phyloP scores from a whole-genome alignment of 495 filamentous ascomycete species.

The Neurospora sp. region DNA sequence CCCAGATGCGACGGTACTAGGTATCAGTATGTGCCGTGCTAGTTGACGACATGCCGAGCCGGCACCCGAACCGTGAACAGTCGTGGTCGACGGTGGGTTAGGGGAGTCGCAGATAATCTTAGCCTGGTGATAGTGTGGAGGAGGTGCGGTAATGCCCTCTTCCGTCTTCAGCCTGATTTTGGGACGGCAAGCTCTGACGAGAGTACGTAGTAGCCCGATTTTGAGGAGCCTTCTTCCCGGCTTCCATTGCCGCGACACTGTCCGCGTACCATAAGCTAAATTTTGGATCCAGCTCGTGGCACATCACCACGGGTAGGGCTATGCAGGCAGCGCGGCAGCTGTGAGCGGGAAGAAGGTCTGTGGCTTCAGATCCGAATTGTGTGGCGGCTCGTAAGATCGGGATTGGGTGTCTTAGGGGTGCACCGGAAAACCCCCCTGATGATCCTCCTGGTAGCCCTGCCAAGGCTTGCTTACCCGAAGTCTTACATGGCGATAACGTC shows the following conservation, averaged over 20 bases:
- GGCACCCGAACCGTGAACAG: not conserved
- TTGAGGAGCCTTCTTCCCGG: not conserved
- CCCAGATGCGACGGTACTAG: not conserved
- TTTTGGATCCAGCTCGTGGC: not conserved
- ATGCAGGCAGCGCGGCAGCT: not conserved
- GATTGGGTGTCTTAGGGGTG: not conserved
- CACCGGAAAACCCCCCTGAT: not conserved
- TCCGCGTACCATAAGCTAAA: not conserved
- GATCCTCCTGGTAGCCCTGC: not conserved
- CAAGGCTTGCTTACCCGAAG: not conserved
- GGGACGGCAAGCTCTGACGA: not conserved
- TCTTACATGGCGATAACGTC: not conserved
- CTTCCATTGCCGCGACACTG: not conserved
- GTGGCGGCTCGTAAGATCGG: not conserved
- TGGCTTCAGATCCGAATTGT: not conserved
- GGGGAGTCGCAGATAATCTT: not conserved
- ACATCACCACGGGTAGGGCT: not conserved
- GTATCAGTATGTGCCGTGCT: not conserved
- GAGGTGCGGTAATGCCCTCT: not conserved
- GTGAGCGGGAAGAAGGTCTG: not conserved
- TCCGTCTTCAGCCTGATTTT: not conserved
- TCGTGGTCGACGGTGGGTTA: not conserved
- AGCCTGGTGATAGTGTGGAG: not conserved
- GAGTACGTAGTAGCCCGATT: not conserved
- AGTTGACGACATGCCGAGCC: not conserved